Conservation (phyloP, 495 filamentous ascomycete species). For the Penicillium egyptiacum region DNA sequence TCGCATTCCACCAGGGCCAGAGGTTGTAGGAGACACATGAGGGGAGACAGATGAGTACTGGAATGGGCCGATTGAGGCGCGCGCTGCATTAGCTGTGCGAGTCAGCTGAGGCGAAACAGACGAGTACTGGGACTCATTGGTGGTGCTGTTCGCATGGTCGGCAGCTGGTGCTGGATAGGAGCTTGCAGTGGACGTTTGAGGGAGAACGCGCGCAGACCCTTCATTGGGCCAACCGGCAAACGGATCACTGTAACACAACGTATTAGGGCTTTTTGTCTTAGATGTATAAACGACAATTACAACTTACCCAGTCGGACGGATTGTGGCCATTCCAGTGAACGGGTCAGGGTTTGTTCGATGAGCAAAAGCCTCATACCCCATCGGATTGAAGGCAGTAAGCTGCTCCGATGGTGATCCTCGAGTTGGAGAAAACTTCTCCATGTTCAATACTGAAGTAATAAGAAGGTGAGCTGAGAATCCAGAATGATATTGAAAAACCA, state of each 20-base stretch:
- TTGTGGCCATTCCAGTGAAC: background rate
- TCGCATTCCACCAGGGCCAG: background rate
- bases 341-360: background rate
- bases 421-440: background rate
- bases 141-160: background rate
- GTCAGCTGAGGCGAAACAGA: background rate
- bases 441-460: background rate
- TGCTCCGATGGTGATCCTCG: conserved; percentile 1
- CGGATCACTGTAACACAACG: background rate
- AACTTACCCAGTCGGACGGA: background rate
- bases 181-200: background rate
- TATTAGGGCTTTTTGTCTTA: background rate
- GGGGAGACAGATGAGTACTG: background rate
- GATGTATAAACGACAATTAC: background rate
- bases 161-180: background rate
- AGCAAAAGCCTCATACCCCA: background rate
- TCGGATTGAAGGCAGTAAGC: conserved; percentile 1
- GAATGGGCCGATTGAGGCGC: background rate
- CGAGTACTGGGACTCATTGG: background rate
- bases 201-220: background rate
- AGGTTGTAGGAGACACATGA: background rate
- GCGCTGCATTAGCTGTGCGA: background rate
- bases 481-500: background rate
- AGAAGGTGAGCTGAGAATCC: background rate
- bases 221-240: background rate